A percentile compares a stretch with the other conserved stretches of the same genome.
Evolutionary conservation across 2,329 filamentous ascomycete genomes (phyloP).

Genomic region (Xylariaceae sp.): DNA sequence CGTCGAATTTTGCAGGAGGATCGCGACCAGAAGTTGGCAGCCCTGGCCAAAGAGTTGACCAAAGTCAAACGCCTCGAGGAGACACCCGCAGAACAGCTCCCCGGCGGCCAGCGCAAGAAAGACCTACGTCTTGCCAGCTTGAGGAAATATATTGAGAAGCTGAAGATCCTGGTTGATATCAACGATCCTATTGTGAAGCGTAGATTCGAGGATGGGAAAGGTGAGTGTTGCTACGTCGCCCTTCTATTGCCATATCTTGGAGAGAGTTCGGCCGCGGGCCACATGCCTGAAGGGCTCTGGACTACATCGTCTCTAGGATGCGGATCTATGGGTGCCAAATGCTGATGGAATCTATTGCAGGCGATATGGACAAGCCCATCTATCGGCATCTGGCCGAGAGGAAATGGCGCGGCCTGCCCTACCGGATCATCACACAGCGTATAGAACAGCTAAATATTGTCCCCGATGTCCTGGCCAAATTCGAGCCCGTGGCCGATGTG

Average conservation of each 20-base stretch:
- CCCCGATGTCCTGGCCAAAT: conserved; percentile 78
- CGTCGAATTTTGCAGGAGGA: conserved; percentile 77
- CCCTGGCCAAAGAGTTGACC: conserved; percentile 63
- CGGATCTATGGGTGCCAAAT: neutral
- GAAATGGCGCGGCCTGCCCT: conserved; percentile 83
- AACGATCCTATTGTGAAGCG: conserved; percentile 94
- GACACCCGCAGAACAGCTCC: conserved; percentile 51
- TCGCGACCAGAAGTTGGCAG: conserved; percentile 71
- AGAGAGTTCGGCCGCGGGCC: neutral
- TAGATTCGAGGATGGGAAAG: conserved; percentile 84
- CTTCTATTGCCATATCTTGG: neutral
- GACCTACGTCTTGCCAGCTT: conserved; percentile 65
- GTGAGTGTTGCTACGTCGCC: conserved; percentile 47
- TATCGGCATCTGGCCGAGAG: conserved; percentile 84
- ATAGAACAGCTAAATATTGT: conserved; percentile 82
- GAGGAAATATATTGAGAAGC: conserved; percentile 64
- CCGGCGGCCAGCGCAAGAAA: conserved; percentile 61
- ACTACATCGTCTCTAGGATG: conserved; percentile 1
- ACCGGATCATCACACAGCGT: conserved; percentile 75
- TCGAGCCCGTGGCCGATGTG: conserved; percentile 75
- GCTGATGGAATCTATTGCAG: conserved; percentile 44
- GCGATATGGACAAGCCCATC: conserved; percentile 93
- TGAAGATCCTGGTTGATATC: conserved; percentile 89
- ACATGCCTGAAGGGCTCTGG: neutral
- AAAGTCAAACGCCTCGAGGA: conserved; percentile 66